phyloP scores from a whole-genome alignment of 768 basidiomycete genomes.

The Suillus tomentosus region DNA sequence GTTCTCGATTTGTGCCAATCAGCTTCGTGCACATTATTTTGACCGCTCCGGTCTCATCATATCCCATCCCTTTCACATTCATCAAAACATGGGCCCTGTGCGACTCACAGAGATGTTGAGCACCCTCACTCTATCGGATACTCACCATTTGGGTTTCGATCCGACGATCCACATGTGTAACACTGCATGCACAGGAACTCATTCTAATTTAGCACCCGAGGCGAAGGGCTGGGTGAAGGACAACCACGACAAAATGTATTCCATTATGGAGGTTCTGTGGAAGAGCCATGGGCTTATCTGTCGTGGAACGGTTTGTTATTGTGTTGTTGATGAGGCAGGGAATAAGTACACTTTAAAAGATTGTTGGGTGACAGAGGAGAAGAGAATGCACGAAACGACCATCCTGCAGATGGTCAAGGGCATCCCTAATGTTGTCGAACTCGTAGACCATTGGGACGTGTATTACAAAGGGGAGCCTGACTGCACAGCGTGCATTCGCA shows the following conservation, averaged over 20 bases:
- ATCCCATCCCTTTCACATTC: not conserved
- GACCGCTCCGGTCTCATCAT: not conserved
- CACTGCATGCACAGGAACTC: not conserved
- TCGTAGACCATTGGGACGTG: not conserved
- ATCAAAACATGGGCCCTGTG: not conserved
- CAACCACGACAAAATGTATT: not conserved
- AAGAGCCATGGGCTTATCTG: not conserved
- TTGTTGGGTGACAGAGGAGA: not conserved
- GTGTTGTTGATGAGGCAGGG: not conserved
- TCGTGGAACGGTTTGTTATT: not conserved
- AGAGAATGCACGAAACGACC: not conserved
- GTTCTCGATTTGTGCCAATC: not conserved
- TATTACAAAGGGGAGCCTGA: not conserved
- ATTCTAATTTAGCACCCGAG: not conserved
- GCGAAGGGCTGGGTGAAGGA: not conserved
- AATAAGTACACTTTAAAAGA: not conserved
- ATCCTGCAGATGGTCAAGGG: not conserved
- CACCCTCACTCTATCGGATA: not conserved
- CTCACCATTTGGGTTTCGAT: not conserved
- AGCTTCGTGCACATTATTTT: not conserved
- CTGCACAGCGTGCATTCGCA: not conserved
- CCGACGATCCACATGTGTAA: not conserved
- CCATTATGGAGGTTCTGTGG: not conserved
- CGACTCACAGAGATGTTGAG: not conserved
- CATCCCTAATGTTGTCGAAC: not conserved